Conservation (phyloP, 2,329 filamentous ascomycete genomes). For the Verticillium alfalfae region DNA sequence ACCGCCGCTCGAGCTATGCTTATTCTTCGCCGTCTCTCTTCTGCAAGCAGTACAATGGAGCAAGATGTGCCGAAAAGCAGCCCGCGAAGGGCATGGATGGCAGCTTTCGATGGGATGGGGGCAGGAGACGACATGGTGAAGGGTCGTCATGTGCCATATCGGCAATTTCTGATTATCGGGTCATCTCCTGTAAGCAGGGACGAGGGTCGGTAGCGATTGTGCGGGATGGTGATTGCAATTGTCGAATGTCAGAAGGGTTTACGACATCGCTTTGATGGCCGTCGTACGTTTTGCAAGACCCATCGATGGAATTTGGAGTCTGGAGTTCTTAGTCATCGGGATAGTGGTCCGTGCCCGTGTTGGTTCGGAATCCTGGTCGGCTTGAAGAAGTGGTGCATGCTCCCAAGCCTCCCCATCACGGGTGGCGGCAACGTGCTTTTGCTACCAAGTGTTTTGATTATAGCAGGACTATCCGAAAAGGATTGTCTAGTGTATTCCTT, state of each 20-base stretch:
- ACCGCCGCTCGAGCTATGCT: constrained; percentile 43
- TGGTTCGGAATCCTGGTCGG: too few species aligned
- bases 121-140: constrained; percentile 36
- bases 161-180: constrained; percentile 1
- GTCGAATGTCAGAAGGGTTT: not conserved
- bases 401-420: too few species aligned
- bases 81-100: constrained; percentile 49
- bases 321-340: not conserved
- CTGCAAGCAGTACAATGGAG: constrained; percentile 47
- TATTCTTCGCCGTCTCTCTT: constrained; percentile 51
- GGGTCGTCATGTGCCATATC: constrained; percentile 10
- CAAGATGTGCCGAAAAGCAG: constrained; percentile 53
- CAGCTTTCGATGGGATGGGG: constrained; percentile 49
- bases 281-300: not conserved
- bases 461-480: too few species aligned
- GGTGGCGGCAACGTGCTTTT: too few species aligned
- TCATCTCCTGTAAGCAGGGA: constrained; percentile 2
- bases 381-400: too few species aligned
- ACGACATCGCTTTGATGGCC: not conserved
- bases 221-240: not conserved
- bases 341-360: not conserved
- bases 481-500: too few species aligned
- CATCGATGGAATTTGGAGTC: not conserved
- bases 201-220: not conserved
- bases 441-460: too few species aligned